These are phyloP conservation scores for Colletotrichum sp. DNA, from an alignment of 2,329 filamentous ascomycete species.

Conservation along the genomic window DNA sequence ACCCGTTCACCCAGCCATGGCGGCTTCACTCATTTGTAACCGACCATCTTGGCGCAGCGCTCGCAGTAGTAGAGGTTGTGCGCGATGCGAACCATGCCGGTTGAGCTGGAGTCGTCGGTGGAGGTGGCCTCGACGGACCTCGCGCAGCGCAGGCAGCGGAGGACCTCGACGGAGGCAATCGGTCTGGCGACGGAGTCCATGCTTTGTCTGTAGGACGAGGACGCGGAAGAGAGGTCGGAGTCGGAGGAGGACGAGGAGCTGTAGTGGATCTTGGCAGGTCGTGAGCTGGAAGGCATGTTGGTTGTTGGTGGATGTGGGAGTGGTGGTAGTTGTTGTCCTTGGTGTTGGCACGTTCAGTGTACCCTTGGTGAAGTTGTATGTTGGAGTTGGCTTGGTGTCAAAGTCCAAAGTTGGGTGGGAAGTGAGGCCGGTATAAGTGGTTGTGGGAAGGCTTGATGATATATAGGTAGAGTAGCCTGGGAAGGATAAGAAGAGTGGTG, in stretches of 20 bases:
- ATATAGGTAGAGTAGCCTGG: conserved; percentile 13
- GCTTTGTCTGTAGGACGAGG: conserved; percentile 43
- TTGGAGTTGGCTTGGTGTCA: neutral
- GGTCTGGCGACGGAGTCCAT: conserved; percentile 54
- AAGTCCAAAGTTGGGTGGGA: neutral
- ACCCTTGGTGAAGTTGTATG: neutral
- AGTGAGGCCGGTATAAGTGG: neutral
- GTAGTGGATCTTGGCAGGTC: conserved; percentile 41
- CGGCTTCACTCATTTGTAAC: conserved; percentile 57
- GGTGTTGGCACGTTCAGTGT: neutral
- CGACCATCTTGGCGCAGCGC: conserved; percentile 67
- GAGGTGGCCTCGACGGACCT: conserved; percentile 65
- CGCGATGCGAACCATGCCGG: conserved; percentile 69
- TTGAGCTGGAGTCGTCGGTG: conserved; percentile 62
- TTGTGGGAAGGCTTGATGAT: conserved; percentile 18
- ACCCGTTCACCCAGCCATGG: neutral
- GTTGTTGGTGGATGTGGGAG: neutral
- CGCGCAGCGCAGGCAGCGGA: conserved; percentile 68
- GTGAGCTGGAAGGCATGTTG: conserved; percentile 34
- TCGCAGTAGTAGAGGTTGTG: conserved; percentile 72
- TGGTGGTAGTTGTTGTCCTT: neutral
- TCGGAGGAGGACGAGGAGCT: conserved; percentile 46
- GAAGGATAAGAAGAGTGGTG: neutral
- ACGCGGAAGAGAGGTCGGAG: conserved; percentile 45
- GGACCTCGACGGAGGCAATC: conserved; percentile 60